Percentiles rank a stretch among this genome's conserved stretches.
phyloP scores from a whole-genome alignment of 768 basidiomycete genomes.

The Neoboletus subvelutipes region DNA sequence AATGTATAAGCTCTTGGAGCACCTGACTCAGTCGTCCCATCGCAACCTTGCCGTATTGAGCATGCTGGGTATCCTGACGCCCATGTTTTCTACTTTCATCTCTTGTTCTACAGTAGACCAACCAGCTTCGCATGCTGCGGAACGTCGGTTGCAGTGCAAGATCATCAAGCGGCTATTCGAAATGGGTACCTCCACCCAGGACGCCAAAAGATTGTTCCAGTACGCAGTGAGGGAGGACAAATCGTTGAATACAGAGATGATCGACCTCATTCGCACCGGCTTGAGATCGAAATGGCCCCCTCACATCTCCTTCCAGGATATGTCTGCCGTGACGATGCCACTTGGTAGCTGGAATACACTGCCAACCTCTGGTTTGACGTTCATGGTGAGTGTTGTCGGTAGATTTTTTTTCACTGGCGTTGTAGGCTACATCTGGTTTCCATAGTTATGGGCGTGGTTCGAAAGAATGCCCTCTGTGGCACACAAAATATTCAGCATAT shows the following conservation, averaged over 20 bases:
- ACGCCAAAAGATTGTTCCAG: constrained; percentile 66
- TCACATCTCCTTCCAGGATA: constrained; percentile 68
- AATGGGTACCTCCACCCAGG: constrained; percentile 66
- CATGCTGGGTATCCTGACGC: constrained; percentile 52
- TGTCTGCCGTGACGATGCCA: constrained; percentile 48
- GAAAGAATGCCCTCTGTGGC: constrained; percentile 40
- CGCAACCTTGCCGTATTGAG: constrained; percentile 69
- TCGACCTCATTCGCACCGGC: constrained; percentile 68
- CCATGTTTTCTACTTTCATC: constrained; percentile 41
- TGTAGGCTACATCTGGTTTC: background rate
- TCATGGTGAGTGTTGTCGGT: constrained; percentile 49
- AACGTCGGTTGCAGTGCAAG: constrained; percentile 58
- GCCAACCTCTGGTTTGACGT: constrained; percentile 65
- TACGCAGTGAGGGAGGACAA: constrained; percentile 48
- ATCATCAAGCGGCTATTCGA: constrained; percentile 69
- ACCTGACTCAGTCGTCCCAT: constrained; percentile 58
- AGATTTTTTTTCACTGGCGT: background rate
- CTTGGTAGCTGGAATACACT: constrained; percentile 53
- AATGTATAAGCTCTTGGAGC: constrained; percentile 61
- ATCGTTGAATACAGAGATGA: constrained; percentile 57
- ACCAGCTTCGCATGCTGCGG: constrained; percentile 25
- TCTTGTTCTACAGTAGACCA: constrained; percentile 20
- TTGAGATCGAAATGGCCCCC: constrained; percentile 78
- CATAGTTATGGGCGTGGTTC: constrained; percentile 50
- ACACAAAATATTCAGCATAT: constrained; percentile 39